phyloP scores from a whole-genome alignment of 768 basidiomycete genomes.

The Exidia glandulosa region DNA sequence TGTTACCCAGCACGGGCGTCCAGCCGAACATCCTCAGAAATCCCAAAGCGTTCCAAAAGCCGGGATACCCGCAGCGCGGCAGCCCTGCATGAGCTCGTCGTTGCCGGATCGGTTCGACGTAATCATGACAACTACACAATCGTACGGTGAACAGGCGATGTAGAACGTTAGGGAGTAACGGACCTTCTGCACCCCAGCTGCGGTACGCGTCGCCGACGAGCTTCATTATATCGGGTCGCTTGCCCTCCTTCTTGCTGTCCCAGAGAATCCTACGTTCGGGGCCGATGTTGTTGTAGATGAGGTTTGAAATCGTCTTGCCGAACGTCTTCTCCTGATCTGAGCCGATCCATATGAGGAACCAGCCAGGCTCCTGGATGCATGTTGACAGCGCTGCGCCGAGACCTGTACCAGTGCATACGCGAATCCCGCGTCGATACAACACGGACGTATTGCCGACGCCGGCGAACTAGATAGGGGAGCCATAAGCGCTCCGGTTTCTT shows the following conservation, averaged over 20 bases:
- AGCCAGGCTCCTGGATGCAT: slow-evolving; percentile 9
- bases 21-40: slow-evolving; percentile 17
- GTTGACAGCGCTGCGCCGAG: slow-evolving; percentile 12
- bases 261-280: slow-evolving; percentile 11
- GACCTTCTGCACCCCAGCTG: slow-evolving; percentile 8
- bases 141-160: background rate
- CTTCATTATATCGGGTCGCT: slow-evolving; percentile 9
- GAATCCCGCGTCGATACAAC: slow-evolving; percentile 9
- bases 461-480: slow-evolving; percentile 5
- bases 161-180: background rate
- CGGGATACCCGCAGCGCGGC: slow-evolving; percentile 7
- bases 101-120: slow-evolving; percentile 10
- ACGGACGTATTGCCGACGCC: slow-evolving; percentile 9
- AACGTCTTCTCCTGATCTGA: slow-evolving; percentile 10
- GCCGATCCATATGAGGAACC: slow-evolving; percentile 14
- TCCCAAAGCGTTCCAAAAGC: slow-evolving; percentile 12
- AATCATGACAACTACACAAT: slow-evolving; percentile 8
- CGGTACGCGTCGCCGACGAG: slow-evolving; percentile 9
- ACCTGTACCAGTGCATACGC: slow-evolving; percentile 12
- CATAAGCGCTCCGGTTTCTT: background rate
- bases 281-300: slow-evolving; percentile 9
- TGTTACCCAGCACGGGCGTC: background rate
- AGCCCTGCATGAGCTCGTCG: slow-evolving; percentile 11
- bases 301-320: slow-evolving; percentile 8
- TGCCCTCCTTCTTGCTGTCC: slow-evolving; percentile 10